These are phyloP conservation scores for Stemphylium beticola DNA, from an alignment of 2,329 filamentous ascomycete species.

Conservation along the genomic window DNA sequence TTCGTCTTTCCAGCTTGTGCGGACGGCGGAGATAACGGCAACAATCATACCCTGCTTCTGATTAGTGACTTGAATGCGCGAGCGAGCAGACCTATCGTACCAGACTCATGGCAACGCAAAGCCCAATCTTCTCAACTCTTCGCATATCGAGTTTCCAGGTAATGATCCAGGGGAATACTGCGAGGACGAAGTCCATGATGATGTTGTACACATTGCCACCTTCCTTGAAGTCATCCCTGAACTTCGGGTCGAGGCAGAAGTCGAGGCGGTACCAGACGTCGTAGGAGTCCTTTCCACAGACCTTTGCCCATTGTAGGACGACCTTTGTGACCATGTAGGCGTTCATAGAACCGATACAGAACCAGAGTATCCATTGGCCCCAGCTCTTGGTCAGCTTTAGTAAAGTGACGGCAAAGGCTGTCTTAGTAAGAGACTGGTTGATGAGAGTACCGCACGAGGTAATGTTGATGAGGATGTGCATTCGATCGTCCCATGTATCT, in stretches of 20 bases:
- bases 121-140: conserved; percentile 57
- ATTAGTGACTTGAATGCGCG: conserved; percentile 3
- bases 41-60: conserved; percentile 52
- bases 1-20: conserved; percentile 58
- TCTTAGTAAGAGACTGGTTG: conserved; percentile 47
- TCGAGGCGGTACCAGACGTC: conserved; percentile 57
- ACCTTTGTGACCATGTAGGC: conserved; percentile 56
- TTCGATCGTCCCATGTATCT: conserved; percentile 58
- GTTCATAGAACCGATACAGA: conserved; percentile 59
- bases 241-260: conserved; percentile 51
- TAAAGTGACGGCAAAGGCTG: conserved; percentile 50
- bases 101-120: conserved; percentile 59
- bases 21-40: conserved; percentile 57
- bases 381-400: conserved; percentile 54
- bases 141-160: conserved; percentile 58
- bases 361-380: conserved; percentile 56
- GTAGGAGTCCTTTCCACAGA: conserved; percentile 53
- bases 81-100: conserved; percentile 16
- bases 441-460: conserved; percentile 49
- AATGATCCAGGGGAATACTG: conserved; percentile 58
- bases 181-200: conserved; percentile 61
- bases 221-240: conserved; percentile 56
- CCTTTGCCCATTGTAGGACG: conserved; percentile 58
- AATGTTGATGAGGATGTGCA: conserved; percentile 61
- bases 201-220: conserved; percentile 62